phyloP scores from a whole-genome alignment of 2,329 filamentous ascomycete genomes.

The Periconia digitata region DNA sequence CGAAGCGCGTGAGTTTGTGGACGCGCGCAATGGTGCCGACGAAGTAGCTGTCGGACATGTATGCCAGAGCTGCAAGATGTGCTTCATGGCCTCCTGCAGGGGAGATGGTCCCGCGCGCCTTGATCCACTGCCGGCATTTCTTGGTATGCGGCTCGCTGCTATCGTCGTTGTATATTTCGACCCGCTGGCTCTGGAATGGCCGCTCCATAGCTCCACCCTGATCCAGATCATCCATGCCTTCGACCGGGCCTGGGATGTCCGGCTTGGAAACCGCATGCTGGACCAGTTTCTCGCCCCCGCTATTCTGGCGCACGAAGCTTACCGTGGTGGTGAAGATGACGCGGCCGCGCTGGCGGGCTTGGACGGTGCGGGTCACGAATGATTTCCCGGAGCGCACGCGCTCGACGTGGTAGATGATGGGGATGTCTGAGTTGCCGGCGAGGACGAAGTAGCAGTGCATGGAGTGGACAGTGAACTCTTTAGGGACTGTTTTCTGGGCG shows the following conservation, averaged over 20 bases:
- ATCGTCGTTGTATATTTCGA: slow-evolving; percentile 59
- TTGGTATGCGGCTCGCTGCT: slow-evolving; percentile 63
- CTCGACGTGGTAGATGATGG: slow-evolving; percentile 94
- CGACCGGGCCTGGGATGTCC: slow-evolving; percentile 48
- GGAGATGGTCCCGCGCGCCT: slow-evolving; percentile 73
- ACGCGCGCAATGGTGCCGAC: slow-evolving; percentile 84
- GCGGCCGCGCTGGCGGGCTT: slow-evolving; percentile 82
- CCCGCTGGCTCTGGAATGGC: slow-evolving; percentile 61
- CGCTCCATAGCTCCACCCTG: slow-evolving; percentile 36
- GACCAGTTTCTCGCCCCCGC: slow-evolving; percentile 59
- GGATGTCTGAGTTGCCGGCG: slow-evolving; percentile 79
- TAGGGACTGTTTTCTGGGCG: slow-evolving; percentile 82
- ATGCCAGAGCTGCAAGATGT: slow-evolving; percentile 85
- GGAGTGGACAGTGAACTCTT: slow-evolving; percentile 81
- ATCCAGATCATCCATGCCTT: slow-evolving; percentile 39
- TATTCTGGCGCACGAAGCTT: slow-evolving; percentile 74
- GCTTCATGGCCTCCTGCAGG: slow-evolving; percentile 73
- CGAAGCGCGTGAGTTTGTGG: slow-evolving; percentile 78
- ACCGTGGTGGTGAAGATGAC: slow-evolving; percentile 96
- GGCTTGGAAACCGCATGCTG: slow-evolving; percentile 62
- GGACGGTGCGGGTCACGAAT: slow-evolving; percentile 92
- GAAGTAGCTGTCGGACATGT: slow-evolving; percentile 91
- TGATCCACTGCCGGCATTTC: slow-evolving; percentile 69
- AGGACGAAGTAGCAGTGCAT: slow-evolving; percentile 99
- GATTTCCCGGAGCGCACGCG: slow-evolving; percentile 86